These are phyloP conservation scores for Pseudoturritis turrita DNA, from an alignment of 345 rosid species.

Conservation along the genomic window DNA sequence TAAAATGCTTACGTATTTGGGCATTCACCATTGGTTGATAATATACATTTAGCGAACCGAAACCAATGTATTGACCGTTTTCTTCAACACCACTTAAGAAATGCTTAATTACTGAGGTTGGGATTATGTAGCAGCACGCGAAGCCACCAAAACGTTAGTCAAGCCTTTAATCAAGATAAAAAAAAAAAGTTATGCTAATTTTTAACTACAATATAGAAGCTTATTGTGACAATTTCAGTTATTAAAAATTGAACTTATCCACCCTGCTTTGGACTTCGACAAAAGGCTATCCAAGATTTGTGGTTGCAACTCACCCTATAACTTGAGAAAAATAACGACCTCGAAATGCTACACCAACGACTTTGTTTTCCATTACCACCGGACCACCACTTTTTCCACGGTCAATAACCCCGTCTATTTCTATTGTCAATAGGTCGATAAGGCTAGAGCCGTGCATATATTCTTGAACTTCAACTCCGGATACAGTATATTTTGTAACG, in stretches of 20 bases:
- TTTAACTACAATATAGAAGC: no score
- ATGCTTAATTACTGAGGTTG: slow-evolving; percentile 64
- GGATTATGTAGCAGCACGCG: slow-evolving; percentile 58
- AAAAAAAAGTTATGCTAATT: no score
- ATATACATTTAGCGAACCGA: slow-evolving; percentile 62
- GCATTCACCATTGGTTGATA: slow-evolving; percentile 58
- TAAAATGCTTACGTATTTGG: slow-evolving; percentile 53
- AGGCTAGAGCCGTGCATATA: slow-evolving; percentile 65
- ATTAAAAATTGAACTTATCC: no score
- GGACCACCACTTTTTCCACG: slow-evolving; percentile 70
- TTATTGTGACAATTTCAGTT: no score
- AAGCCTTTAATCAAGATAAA: no score
- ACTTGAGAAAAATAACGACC: no score
- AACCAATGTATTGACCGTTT: slow-evolving; percentile 53
- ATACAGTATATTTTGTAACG: slow-evolving; percentile 66
- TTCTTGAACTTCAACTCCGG: slow-evolving; percentile 68
- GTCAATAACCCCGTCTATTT: slow-evolving; percentile 74
- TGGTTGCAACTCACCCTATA: no score
- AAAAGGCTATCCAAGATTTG: no score
- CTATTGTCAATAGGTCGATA: slow-evolving; percentile 62
- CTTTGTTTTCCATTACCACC: slow-evolving; percentile 65
- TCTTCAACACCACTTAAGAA: slow-evolving; percentile 56
- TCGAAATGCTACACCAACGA: slow-evolving; percentile 63
- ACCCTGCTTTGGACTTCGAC: no score
- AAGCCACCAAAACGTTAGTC: not conserved